A percentile compares a stretch with the other conserved stretches of the same genome.
phyloP scores from a whole-genome alignment of 805 yeast genomes.

The Ogataea allantospora region DNA sequence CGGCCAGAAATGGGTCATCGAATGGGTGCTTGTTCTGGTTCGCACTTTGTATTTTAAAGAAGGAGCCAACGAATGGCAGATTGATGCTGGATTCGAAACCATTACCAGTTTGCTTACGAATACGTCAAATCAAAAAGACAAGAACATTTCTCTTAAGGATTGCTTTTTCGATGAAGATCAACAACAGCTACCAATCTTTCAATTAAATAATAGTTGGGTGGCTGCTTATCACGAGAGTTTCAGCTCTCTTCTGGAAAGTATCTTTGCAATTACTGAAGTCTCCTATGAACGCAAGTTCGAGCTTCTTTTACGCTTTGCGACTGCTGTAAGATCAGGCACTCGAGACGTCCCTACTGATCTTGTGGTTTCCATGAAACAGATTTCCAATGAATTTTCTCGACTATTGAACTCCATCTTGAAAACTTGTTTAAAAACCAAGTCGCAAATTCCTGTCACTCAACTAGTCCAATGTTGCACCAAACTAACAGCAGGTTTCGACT shows the following conservation, averaged over 20 bases:
- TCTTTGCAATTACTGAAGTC: too few species aligned
- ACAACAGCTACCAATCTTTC: background rate
- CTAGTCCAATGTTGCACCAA: too few species aligned
- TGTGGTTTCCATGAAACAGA: too few species aligned
- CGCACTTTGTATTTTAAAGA: background rate
- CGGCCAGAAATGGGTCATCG: slow-evolving; percentile 12
- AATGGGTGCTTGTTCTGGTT: slow-evolving; percentile 7
- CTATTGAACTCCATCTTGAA: too few species aligned
- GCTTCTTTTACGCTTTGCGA: background rate
- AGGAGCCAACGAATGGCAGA: background rate
- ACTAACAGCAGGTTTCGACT: too few species aligned
- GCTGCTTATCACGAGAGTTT: background rate
- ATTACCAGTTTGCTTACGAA: background rate
- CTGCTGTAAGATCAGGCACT: background rate
- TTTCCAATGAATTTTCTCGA: too few species aligned
- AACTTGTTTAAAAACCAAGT: too few species aligned
- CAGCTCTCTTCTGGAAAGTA: background rate
- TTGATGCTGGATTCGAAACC: background rate
- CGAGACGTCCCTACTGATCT: too few species aligned
- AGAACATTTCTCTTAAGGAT: background rate
- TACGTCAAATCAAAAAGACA: too few species aligned
- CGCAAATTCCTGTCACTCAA: too few species aligned
- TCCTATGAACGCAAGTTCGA: background rate
- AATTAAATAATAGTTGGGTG: background rate
- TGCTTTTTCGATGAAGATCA: background rate